Evolutionary conservation across 306 rosid species (phyloP).

Genomic region (Calophaca sinica): DNA sequence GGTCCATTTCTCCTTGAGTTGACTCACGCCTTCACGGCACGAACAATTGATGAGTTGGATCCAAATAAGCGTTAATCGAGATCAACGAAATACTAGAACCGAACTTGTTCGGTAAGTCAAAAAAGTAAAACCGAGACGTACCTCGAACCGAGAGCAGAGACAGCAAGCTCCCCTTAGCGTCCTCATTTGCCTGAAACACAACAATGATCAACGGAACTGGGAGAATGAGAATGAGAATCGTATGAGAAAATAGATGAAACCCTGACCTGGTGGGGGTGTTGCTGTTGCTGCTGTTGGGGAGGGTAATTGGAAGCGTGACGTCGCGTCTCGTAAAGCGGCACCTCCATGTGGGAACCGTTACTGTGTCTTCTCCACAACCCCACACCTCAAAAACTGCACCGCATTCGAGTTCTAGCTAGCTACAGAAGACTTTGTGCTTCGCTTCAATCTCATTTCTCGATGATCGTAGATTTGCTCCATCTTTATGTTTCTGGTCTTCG

Average conservation of each 20-base stretch:
- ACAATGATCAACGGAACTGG: neutral
- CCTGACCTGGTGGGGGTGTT: conserved; percentile 39
- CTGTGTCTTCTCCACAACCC: conserved; percentile 50
- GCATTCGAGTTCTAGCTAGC: conserved; percentile 47
- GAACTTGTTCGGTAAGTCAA: neutral
- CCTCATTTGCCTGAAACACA: conserved; percentile 52
- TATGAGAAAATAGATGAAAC: conserved; percentile 28
- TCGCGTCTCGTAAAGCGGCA: conserved; percentile 76
- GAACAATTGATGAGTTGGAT: conserved; percentile 35
- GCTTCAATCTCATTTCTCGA: conserved; percentile 40
- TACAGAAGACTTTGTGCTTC: conserved; percentile 25
- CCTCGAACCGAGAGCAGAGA: conserved; percentile 79
- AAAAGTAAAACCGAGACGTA: conserved; percentile 26
- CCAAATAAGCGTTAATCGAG: conserved; percentile 18
- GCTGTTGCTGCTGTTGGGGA: conserved; percentile 42
- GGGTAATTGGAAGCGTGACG: conserved; percentile 77
- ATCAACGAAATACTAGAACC: conserved; percentile 11
- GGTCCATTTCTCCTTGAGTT: conserved; percentile 76
- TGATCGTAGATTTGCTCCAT: neutral
- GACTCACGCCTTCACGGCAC: conserved; percentile 63
- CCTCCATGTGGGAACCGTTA: conserved; percentile 59
- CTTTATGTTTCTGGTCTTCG: neutral
- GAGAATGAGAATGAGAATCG: conserved; percentile 18
- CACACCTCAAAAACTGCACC: conserved; percentile 50
- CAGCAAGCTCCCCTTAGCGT: conserved; percentile 53